phyloP scores from a whole-genome alignment of 2,329 filamentous ascomycete species.

The Elsinoe necatrix region DNA sequence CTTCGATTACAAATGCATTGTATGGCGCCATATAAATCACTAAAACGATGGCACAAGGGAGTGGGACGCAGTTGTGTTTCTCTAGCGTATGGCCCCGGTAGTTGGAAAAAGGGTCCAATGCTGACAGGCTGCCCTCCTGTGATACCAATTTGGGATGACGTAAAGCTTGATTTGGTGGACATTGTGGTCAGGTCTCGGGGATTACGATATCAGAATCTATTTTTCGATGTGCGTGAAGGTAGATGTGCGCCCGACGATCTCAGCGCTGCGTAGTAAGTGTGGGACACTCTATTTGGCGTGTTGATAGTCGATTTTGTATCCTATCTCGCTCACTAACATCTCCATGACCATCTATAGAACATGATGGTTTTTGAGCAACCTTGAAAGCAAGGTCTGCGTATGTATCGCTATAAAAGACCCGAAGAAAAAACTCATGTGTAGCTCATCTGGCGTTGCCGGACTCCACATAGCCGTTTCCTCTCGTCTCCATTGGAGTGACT shows the following conservation, averaged over 20 bases:
- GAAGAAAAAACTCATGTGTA: neutral
- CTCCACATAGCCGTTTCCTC: neutral
- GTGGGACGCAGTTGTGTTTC: neutral
- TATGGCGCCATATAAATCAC: conserved; percentile 1
- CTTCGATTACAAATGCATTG: conserved; percentile 2
- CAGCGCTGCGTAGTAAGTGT: too few relatives aligned
- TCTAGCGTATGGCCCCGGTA: neutral
- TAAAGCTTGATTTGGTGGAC: neutral
- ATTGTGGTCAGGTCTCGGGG: neutral
- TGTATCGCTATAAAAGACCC: neutral
- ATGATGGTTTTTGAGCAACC: neutral
- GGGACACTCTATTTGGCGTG: too few relatives aligned
- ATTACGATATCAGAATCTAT: neutral
- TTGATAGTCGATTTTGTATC: too few relatives aligned
- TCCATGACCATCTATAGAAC: too few relatives aligned
- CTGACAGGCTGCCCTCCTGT: neutral
- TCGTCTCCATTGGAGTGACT: conserved; percentile 11
- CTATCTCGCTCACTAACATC: too few relatives aligned
- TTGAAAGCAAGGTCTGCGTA: neutral
- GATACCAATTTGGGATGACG: neutral
- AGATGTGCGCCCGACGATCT: neutral
- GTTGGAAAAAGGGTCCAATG: neutral
- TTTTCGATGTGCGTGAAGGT: neutral
- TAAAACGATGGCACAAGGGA: neutral
- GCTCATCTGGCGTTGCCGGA: neutral